phyloP scores from a whole-genome alignment of 2,329 filamentous ascomycete genomes.

The Paecilomyces formosus region DNA sequence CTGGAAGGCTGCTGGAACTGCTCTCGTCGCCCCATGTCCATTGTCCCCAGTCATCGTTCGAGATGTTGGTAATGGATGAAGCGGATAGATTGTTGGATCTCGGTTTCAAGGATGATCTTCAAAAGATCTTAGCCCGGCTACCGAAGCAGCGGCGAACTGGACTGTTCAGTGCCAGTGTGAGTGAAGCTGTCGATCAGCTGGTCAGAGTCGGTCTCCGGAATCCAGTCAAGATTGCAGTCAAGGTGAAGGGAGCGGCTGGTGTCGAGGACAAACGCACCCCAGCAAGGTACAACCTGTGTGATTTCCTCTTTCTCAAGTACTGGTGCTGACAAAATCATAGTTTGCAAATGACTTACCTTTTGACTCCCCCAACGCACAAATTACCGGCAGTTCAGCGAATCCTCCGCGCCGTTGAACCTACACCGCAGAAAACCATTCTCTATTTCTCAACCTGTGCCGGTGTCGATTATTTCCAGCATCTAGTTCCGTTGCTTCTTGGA shows the following conservation, averaged over 20 bases:
- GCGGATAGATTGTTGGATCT: slow-evolving; percentile 87
- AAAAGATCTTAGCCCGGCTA: slow-evolving; percentile 72
- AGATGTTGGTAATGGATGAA: slow-evolving; percentile 88
- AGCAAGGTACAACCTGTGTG: slow-evolving; percentile 47
- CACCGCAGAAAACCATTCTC: slow-evolving; percentile 77
- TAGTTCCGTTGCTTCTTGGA: slow-evolving; percentile 67
- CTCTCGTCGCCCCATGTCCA: slow-evolving; percentile 81
- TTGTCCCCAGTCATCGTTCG: slow-evolving; percentile 80
- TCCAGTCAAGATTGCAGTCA: slow-evolving; percentile 89
- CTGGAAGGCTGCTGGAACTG: slow-evolving; percentile 80
- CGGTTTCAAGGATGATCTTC: slow-evolving; percentile 86
- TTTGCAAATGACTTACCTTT: slow-evolving; percentile 81
- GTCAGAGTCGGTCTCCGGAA: slow-evolving; percentile 88
- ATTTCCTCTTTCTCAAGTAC: neutral
- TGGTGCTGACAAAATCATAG: slow-evolving; percentile 30
- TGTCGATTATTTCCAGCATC: slow-evolving; percentile 85
- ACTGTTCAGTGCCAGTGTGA: slow-evolving; percentile 91
- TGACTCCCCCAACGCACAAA: slow-evolving; percentile 70
- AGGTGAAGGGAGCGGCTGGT: slow-evolving; percentile 70
- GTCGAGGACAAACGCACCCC: slow-evolving; percentile 81
- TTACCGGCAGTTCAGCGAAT: slow-evolving; percentile 66
- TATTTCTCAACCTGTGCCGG: slow-evolving; percentile 91
- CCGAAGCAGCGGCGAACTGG: slow-evolving; percentile 93
- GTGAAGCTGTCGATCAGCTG: slow-evolving; percentile 86
- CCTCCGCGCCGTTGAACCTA: slow-evolving; percentile 60